A percentile compares a stretch with the other conserved stretches of the same genome.
Conservation (phyloP, 208 protist species). For the Strigomonas galati region DNA sequence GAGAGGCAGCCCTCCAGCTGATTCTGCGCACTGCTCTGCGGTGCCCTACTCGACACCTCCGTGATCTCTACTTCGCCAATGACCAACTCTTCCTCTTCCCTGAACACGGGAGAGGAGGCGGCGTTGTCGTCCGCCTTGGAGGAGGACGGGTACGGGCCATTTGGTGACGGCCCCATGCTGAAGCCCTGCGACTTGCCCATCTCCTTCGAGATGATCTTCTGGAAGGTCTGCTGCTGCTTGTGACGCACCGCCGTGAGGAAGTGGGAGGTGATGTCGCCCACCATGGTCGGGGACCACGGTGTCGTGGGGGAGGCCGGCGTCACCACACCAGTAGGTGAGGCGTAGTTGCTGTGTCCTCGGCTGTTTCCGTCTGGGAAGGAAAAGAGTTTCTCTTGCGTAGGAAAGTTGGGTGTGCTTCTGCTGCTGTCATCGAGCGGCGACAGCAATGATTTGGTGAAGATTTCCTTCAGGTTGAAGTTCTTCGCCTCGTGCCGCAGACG, state of each 20-base stretch:
- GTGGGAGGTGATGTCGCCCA: conserved; percentile 60
- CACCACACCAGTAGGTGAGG: conserved; percentile 5
- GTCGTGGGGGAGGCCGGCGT: conserved; percentile 26
- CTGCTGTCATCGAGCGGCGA: not conserved
- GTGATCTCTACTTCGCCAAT: conserved; percentile 14
- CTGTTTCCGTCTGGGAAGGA: not conserved
- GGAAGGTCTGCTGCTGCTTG: conserved; percentile 51
- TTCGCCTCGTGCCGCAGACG: conserved; percentile 61
- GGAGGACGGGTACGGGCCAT: not conserved
- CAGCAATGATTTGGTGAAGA: conserved; percentile 35
- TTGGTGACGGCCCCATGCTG: conserved; percentile 9
- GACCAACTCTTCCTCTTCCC: conserved; percentile 14
- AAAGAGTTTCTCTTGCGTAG: not conserved
- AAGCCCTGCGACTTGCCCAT: conserved; percentile 46
- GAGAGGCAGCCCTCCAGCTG: not conserved
- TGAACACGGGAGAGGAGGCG: not conserved
- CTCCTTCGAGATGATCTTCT: conserved; percentile 59
- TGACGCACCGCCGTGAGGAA: conserved; percentile 67
- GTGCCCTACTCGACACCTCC: not conserved
- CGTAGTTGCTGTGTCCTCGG: conserved; percentile 3
- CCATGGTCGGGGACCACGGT: conserved; percentile 62
- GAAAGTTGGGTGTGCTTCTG: not conserved
- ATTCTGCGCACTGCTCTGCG: not conserved
- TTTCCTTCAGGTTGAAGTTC: conserved; percentile 60
- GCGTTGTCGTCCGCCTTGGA: conserved; percentile 4